A percentile compares a stretch with the other conserved stretches of the same genome.
Conservation (phyloP, 352 stramenopile species). For the Globisporangium megalacanthum region DNA sequence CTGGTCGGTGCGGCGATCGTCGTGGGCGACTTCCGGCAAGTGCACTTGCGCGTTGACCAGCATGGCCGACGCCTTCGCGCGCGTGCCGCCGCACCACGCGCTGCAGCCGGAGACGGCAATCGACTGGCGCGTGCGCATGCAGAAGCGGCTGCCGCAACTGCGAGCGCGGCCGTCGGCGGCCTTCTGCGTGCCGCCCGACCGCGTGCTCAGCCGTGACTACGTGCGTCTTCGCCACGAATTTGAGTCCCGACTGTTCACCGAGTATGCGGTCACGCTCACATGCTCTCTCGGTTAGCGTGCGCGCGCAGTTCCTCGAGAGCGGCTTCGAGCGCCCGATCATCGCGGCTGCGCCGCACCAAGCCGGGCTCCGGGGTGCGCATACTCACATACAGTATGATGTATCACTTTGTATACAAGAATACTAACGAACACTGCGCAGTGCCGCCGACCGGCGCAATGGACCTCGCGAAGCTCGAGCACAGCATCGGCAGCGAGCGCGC, state of each 20-base stretch:
- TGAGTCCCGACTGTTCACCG: too few relatives aligned
- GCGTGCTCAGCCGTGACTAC: slow-evolving; percentile 4
- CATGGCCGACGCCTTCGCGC: slow-evolving; percentile 1
- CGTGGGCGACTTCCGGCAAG: slow-evolving; percentile 77
- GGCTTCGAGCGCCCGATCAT: slow-evolving; percentile 23
- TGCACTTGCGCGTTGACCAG: slow-evolving; percentile 38
- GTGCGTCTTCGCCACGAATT: slow-evolving; percentile 4
- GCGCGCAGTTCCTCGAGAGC: slow-evolving; percentile 17
- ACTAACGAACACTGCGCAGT: slow-evolving; percentile 1
- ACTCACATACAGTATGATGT: background rate
- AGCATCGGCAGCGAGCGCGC: slow-evolving; percentile 21
- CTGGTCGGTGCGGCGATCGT: slow-evolving; percentile 65
- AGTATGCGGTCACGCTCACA: background rate
- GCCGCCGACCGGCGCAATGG: slow-evolving; percentile 7
- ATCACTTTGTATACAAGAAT: too few relatives aligned
- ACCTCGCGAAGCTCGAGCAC: slow-evolving; percentile 13
- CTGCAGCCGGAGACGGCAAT: slow-evolving; percentile 12
- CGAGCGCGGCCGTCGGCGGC: background rate
- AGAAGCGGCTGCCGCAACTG: slow-evolving; percentile 16
- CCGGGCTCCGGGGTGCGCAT: slow-evolving; percentile 20
- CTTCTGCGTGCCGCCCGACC: background rate
- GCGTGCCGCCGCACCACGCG: slow-evolving; percentile 4
- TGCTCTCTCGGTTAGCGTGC: background rate
- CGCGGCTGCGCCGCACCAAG: slow-evolving; percentile 15
- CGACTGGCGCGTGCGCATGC: slow-evolving; percentile 17